phyloP scores from a whole-genome alignment of 2,329 filamentous ascomycete species.

The Hypoxylon sp. region DNA sequence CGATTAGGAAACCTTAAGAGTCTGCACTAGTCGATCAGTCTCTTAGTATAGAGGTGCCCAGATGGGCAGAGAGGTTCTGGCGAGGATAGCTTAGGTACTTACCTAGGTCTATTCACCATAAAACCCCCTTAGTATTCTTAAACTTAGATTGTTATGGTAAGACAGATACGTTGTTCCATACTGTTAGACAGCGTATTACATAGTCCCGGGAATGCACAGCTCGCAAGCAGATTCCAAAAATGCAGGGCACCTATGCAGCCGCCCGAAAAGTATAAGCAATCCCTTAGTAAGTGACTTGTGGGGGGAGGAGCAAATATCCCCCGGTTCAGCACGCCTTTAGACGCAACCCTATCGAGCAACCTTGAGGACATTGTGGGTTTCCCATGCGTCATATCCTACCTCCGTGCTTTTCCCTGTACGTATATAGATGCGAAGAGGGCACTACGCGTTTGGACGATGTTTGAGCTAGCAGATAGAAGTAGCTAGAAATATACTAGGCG shows the following conservation, averaged over 20 bases:
- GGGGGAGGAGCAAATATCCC: constrained; percentile 12
- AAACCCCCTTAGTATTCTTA: too few relatives aligned
- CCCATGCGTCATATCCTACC: constrained; percentile 31
- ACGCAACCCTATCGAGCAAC: constrained; percentile 8
- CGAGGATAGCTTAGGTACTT: too few relatives aligned
- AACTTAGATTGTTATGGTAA: background rate
- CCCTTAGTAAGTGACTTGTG: background rate
- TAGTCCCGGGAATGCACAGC: background rate
- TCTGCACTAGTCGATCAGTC: background rate
- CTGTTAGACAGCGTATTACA: too few relatives aligned
- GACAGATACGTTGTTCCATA: background rate
- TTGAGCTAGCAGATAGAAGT: constrained; percentile 27
- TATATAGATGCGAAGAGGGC: constrained; percentile 17
- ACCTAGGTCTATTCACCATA: too few relatives aligned
- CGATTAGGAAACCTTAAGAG: constrained; percentile 38
- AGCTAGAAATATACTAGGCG: constrained; percentile 26
- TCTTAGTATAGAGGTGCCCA: background rate
- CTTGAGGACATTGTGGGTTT: constrained; percentile 26
- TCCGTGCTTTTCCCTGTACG: background rate
- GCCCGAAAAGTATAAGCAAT: background rate
- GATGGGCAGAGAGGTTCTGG: background rate
- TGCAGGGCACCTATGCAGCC: background rate
- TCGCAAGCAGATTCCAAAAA: background rate
- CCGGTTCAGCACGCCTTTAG: constrained; percentile 11
- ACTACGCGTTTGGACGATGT: constrained; percentile 17